Evolutionary conservation across 495 filamentous ascomycete genomes (phyloP), one percentile per base, ranked within the genome.

Genomic region (Neurospora cerealis): DNA sequence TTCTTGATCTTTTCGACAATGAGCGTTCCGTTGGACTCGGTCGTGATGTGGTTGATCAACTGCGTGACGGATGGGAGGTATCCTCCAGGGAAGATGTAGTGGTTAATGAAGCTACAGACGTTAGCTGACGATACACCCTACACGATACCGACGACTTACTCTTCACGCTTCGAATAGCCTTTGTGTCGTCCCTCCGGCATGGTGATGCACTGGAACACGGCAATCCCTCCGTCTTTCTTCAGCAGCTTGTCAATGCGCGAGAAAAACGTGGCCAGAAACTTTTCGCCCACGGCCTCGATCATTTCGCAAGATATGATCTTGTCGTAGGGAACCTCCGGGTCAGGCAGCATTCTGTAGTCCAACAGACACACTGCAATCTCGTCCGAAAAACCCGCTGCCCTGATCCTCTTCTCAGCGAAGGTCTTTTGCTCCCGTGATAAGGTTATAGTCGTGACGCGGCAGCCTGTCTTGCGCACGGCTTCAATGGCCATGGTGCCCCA

Each of bases 1-100:
- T 92, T 92, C 74, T 90, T 85, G 39, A 92, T 80, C 24, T 81
- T 84, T 70, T 92, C 88, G 15, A 93, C 84, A 60, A 92, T 83
- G 36, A 92, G 83, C 1, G 85, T 86, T 0, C 86, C 88, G 37
- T 82, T 83, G 5, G 88, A 88, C 62, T 90, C 88, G 40, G 80
- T 81, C 38, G 83, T 85, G 69, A 93, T 89, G 42, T 88, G 84
- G 44, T 86, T 83, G 32, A 92, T 81, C 39, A 93, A 82, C 76
- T 91, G 89, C 34, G 85, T 88, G 38, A 88, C 85, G 6, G 89
- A 91, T 17, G 90, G 91, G 0, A 93, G 82, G 77, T 93, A 90
- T 3, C 92, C 91, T 48, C 91, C 90, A 2, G 91, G 92, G 78
- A 93, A 93, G 71, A 93, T 93, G 76, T 93, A 92, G 73, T 87